Evolutionary conservation across 2,329 filamentous ascomycete genomes (phyloP).

Genomic region (Clathrospora elynae): DNA sequence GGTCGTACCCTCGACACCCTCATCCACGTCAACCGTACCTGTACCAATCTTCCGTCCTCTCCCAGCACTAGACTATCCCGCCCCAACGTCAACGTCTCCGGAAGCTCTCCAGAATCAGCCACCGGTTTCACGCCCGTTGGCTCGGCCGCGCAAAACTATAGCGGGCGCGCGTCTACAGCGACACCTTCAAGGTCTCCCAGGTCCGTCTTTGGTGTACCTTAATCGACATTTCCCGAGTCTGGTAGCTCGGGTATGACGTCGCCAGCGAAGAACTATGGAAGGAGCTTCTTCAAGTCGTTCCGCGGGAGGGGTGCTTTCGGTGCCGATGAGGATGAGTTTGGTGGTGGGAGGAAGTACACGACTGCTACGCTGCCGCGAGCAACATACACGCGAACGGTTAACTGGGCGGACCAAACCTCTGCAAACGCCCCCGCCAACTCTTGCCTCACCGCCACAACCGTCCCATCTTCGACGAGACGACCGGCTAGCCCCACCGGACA

Average conservation of each 20-base stretch:
- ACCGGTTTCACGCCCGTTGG: too few relatives aligned
- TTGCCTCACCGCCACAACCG: not conserved
- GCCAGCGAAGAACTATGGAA: not conserved
- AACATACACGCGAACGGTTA: slow-evolving; percentile 1
- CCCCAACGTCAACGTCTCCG: not conserved
- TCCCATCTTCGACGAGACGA: not conserved
- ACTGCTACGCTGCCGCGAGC: not conserved
- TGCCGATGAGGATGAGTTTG: not conserved
- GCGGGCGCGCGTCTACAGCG: too few relatives aligned
- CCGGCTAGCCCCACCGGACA: not conserved
- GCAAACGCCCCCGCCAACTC: not conserved
- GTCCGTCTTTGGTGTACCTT: not conserved
- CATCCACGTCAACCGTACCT: not conserved
- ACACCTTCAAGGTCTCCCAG: not conserved
- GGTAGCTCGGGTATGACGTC: not conserved
- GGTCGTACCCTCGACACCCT: not conserved
- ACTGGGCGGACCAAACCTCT: not conserved
- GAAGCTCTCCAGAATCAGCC: not conserved
- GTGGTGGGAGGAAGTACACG: not conserved
- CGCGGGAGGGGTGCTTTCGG: not conserved
- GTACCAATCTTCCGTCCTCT: not conserved
- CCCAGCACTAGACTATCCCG: not conserved
- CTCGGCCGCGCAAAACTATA: too few relatives aligned
- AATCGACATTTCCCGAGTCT: not conserved
- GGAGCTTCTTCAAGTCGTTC: not conserved